Conservation (phyloP, 805 yeast species). For the Starmerella asiatica region DNA sequence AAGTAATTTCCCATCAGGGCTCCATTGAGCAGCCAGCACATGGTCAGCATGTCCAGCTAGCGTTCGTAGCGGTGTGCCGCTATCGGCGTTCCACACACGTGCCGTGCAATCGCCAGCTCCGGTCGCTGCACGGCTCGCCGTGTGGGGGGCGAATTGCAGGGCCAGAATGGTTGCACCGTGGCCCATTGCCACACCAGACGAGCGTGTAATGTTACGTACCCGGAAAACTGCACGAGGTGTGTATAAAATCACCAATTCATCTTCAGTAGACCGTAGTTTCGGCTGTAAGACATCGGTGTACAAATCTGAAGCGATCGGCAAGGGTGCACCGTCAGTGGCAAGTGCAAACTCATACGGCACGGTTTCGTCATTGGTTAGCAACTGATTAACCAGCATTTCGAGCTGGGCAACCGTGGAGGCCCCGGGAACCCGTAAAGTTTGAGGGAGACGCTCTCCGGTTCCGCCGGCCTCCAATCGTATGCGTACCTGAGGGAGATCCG, state of each 20-base stretch:
- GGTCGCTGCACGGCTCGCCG: conserved; percentile 72
- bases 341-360: conserved; percentile 81
- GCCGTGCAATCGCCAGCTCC: conserved; percentile 97
- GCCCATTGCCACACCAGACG: conserved; percentile 86
- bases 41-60: conserved; percentile 78
- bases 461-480: conserved; percentile 87
- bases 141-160: conserved; percentile 84
- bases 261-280: conserved; percentile 80
- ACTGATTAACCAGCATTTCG: conserved; percentile 72
- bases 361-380: conserved; percentile 57
- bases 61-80: conserved; percentile 78
- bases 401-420: conserved; percentile 70
- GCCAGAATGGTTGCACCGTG: conserved; percentile 90
- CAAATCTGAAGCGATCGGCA: conserved; percentile 66
- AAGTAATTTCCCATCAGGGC: conserved; percentile 78
- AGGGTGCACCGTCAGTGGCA: conserved; percentile 23
- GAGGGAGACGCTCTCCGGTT: conserved; percentile 75
- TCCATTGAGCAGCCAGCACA: conserved; percentile 85
- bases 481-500: conserved; percentile 72
- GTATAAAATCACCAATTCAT: conserved; percentile 74
- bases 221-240: conserved; percentile 93
- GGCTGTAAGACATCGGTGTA: conserved; percentile 77
- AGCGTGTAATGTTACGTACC: conserved; percentile 79
- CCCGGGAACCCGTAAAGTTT: conserved; percentile 84
- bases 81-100: conserved; percentile 90